Conservation (phyloP, 306 rosid genomes). For the Cucurbita maxima region DNA sequence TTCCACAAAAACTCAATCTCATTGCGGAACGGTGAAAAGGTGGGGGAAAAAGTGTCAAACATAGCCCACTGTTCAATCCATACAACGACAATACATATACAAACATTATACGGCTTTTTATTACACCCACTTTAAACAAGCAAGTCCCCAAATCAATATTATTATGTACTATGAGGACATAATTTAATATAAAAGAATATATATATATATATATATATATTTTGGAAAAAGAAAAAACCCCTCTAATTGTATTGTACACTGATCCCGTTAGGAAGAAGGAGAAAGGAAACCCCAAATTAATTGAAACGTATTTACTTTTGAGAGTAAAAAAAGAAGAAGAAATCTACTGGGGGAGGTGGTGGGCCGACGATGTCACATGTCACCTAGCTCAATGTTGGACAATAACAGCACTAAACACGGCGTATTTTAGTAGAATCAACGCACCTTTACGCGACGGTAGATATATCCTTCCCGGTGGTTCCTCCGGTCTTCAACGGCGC, state of each 20-base stretch:
- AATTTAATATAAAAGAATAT: not conserved
- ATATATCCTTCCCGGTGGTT: slow-evolving; percentile 7
- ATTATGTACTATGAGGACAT: not conserved
- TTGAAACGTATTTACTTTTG: slow-evolving; percentile 1
- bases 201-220: too few species aligned
- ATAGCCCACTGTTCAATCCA: not conserved
- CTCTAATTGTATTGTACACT: not conserved
- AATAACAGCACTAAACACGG: slow-evolving; percentile 16
- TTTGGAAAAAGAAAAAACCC: not conserved
- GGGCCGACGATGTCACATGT: slow-evolving; percentile 10
- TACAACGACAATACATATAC: not conserved
- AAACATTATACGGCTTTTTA: not conserved
- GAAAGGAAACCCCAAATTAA: not conserved
- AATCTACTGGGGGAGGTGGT: not conserved
- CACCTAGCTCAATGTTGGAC: slow-evolving; percentile 25
- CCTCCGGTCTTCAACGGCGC: slow-evolving; percentile 10
- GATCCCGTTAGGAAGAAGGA: not conserved
- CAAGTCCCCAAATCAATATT: not conserved
- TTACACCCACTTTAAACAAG: slow-evolving; percentile 4
- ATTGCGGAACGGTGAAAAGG: not conserved
- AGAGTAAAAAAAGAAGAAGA: not conserved
- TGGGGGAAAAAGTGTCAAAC: not conserved
- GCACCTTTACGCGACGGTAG: slow-evolving; percentile 22
- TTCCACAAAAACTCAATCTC: not conserved
- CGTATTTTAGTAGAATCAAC: slow-evolving; percentile 8